These are phyloP conservation scores for Jaminaea rosea DNA, from an alignment of 1,284 basidiomycete genomes.

Conservation along the genomic window DNA sequence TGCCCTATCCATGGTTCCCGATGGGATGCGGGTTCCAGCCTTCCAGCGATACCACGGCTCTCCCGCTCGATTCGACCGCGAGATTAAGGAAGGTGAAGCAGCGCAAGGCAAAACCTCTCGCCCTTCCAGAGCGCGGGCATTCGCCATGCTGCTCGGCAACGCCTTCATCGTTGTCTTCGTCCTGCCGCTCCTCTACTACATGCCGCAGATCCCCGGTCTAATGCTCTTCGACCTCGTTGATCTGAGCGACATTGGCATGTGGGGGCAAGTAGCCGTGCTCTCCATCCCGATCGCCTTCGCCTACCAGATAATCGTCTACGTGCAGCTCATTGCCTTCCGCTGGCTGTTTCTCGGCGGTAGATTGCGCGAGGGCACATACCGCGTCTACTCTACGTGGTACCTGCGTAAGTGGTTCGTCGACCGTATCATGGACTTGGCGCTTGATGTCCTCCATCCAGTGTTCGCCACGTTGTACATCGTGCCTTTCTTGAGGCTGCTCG, in stretches of 20 bases:
- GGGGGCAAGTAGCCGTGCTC: constrained; percentile 1
- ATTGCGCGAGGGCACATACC: constrained; percentile 1
- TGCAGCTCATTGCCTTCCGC: constrained; percentile 3
- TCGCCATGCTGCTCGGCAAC: background rate
- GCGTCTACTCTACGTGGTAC: constrained; percentile 1
- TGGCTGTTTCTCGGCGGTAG: constrained; percentile 1
- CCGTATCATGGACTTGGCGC: constrained; percentile 6
- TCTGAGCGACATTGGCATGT: constrained; percentile 1
- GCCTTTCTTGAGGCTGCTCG: constrained; percentile 4
- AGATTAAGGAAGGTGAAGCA: background rate
- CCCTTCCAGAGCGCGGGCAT: background rate
- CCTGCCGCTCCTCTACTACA: constrained; percentile 5
- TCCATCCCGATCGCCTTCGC: constrained; percentile 1
- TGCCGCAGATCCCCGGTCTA: constrained; percentile 6
- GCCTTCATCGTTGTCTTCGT: constrained; percentile 1
- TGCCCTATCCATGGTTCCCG: constrained; percentile 5
- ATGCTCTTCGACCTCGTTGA: constrained; percentile 5
- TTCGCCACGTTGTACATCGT: constrained; percentile 7
- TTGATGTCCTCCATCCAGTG: constrained; percentile 4
- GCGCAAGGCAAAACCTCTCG: background rate
- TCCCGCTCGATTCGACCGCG: constrained; percentile 3
- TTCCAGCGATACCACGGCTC: constrained; percentile 6
- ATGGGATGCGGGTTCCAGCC: background rate
- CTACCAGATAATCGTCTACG: constrained; percentile 3
- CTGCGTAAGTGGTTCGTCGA: constrained; percentile 9